These are phyloP conservation scores for Novakomyces olei DNA, from an alignment of 805 yeast species.

Conservation along the genomic window DNA sequence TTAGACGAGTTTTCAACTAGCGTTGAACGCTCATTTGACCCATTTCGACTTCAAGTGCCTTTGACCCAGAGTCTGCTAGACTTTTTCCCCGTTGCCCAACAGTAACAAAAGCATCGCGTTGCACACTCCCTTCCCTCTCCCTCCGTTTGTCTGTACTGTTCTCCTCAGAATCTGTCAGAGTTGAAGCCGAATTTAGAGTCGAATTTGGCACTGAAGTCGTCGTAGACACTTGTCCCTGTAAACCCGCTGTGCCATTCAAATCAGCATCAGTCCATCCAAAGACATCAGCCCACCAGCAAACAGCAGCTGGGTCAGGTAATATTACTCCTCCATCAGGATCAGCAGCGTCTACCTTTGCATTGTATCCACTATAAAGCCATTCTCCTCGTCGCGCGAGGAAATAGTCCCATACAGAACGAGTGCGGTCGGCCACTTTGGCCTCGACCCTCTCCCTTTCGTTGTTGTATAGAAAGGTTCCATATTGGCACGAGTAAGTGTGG, in stretches of 20 bases:
- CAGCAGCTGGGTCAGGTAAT: conserved; percentile 36
- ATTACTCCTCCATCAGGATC: conserved; percentile 19
- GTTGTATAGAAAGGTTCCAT: conserved; percentile 70
- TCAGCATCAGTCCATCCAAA: conserved; percentile 58
- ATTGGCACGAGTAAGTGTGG: conserved; percentile 82
- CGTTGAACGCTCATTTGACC: too few species aligned
- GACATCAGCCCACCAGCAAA: conserved; percentile 78
- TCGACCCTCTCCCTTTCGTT: conserved; percentile 39
- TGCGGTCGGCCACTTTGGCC: conserved; percentile 23
- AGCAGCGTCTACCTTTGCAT: conserved; percentile 10
- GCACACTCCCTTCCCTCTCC: not conserved
- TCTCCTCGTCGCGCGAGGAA: conserved; percentile 54
- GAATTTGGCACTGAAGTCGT: not conserved
- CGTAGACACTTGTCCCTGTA: not conserved
- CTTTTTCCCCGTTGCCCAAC: not conserved
- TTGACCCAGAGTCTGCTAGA: not conserved
- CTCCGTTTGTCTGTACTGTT: not conserved
- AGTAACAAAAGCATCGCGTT: not conserved
- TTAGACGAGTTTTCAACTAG: too few species aligned
- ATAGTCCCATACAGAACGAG: conserved; percentile 84
- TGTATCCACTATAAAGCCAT: conserved; percentile 35
- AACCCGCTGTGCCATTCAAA: conserved; percentile 16
- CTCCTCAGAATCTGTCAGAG: not conserved
- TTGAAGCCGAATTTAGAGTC: not conserved
- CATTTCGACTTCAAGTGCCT: too few species aligned